These are phyloP conservation scores for Plasmodium knowlesi DNA, from an alignment of 169 alveolate species.

Conservation along the genomic window DNA sequence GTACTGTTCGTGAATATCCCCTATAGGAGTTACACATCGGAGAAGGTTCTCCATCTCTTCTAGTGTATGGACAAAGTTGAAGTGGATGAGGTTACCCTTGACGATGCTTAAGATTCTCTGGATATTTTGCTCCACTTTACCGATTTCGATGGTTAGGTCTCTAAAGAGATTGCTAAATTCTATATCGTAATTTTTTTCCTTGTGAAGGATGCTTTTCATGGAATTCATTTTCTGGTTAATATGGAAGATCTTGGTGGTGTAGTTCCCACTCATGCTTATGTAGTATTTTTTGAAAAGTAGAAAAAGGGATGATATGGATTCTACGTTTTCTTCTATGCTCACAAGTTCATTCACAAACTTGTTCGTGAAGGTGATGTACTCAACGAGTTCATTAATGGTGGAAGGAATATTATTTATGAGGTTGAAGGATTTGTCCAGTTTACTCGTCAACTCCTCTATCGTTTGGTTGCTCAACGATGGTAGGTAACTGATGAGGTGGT, in stretches of 20 bases:
- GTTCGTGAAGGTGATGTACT: conserved; percentile 30
- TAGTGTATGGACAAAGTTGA: background rate
- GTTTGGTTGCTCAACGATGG: conserved; percentile 46
- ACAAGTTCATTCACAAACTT: background rate
- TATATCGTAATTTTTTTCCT: conserved; percentile 25
- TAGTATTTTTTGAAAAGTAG: conserved; percentile 37
- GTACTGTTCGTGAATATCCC: conserved; percentile 1
- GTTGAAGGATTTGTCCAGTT: conserved; percentile 11
- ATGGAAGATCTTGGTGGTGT: conserved; percentile 45
- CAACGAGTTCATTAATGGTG: conserved; percentile 8
- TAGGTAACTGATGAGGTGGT: conserved; percentile 18
- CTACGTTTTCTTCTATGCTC: conserved; percentile 29
- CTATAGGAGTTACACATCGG: background rate
- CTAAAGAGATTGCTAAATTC: conserved; percentile 14
- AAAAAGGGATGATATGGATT: conserved; percentile 45
- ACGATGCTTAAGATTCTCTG: conserved; percentile 6
- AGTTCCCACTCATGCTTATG: conserved; percentile 46
- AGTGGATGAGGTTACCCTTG: background rate
- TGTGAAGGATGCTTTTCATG: conserved; percentile 18
- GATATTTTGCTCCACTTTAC: conserved; percentile 14
- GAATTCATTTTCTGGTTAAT: conserved; percentile 38
- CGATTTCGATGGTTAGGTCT: background rate
- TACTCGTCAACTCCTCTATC: background rate
- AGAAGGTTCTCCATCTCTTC: background rate
- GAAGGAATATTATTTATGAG: conserved; percentile 26